Base-by-base conservation (phyloP, 108 stramenopile genomes). In the Pinguiococcus pyrenoidosus region DNA sequence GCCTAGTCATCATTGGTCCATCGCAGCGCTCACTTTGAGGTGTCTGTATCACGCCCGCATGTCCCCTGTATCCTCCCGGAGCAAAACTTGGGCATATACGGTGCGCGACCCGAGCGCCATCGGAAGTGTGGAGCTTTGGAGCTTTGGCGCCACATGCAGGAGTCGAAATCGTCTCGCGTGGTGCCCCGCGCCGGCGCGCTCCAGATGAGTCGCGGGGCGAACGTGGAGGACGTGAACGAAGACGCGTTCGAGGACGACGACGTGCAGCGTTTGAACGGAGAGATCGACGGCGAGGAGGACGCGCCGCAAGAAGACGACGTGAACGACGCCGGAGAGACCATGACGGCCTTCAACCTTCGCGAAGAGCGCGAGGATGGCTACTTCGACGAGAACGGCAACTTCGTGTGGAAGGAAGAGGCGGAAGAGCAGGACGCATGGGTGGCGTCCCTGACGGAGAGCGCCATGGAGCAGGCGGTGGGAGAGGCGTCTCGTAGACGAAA, bases 351-450 rank as follows among this genome's bases (percentile, higher is more conserved):
- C 54, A 71, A 71, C 35, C 51, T 71, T 6, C 24, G 42, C 1
- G 41, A 47, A 27, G 69, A 71, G 44, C 35, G 69, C 28, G 60
- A 61, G 52, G 44, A 51, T 21, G 69, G 69, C 29, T 63, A 52
- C 59, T 65, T 66, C 46, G 69, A 71, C 42, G 37, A 42, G 10
- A 59, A 66, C 27, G 64, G 64, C 28, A 66, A 71, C 29, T 71
- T 62, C 29, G 69, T 71, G 2, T 71, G 64, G 60, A 62, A 62
- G 47, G 55, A 56, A 27, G 48, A 47, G 29, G 29, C 25, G 43
- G 50, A 28, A 6, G 62, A 63, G 36, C 34, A 32, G 20, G 62
- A 63, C 42, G 62, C 62, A 1, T 63, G 62, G 62, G 33, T 68
- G 0, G 66, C 66, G 5, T 62, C 38, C 16, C 32, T 68, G 56